Evolutionary conservation across 208 protist species (phyloP).

Genomic region (Kentomonas sorsogonicus): DNA sequence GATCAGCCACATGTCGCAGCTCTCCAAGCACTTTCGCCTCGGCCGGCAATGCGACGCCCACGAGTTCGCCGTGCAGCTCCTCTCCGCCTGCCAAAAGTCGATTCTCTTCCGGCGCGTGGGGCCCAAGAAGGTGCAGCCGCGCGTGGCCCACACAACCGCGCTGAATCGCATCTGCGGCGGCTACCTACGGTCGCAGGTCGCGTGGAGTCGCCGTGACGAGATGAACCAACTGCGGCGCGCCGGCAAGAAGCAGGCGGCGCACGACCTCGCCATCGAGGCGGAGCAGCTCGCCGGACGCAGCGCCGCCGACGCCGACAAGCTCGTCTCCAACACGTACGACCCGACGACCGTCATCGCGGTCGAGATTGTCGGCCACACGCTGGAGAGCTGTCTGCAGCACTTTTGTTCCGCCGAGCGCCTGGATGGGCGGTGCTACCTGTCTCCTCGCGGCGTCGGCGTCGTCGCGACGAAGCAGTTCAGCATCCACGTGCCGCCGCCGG

Average conservation of each 20-base stretch:
- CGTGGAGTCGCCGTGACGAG: conserved; percentile 74
- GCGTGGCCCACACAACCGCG: conserved; percentile 65
- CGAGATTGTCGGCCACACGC: conserved; percentile 57
- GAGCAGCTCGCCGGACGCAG: not conserved
- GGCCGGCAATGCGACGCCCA: conserved; percentile 89
- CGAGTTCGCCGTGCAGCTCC: conserved; percentile 83
- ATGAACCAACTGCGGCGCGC: conserved; percentile 56
- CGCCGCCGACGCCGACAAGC: conserved; percentile 8
- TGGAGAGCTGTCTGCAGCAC: conserved; percentile 71
- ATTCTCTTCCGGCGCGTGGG: conserved; percentile 74
- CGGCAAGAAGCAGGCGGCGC: conserved; percentile 69
- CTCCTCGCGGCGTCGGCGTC: conserved; percentile 72
- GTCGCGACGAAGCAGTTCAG: conserved; percentile 71
- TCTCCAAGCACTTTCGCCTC: conserved; percentile 71
- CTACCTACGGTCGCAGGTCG: conserved; percentile 81
- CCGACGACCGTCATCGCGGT: conserved; percentile 76
- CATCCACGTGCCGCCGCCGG: conserved; percentile 71
- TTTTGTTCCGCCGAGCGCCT: conserved; percentile 72
- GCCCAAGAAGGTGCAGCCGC: conserved; percentile 51
- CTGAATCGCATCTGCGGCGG: conserved; percentile 77
- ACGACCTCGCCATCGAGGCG: conserved; percentile 59
- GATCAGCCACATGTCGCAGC: conserved; percentile 46
- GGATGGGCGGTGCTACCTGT: conserved; percentile 67
- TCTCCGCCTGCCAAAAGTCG: conserved; percentile 72
- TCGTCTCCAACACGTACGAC: conserved; percentile 86